phyloP scores from a whole-genome alignment of 2,329 filamentous ascomycete genomes.

The Apiospora koreana region DNA sequence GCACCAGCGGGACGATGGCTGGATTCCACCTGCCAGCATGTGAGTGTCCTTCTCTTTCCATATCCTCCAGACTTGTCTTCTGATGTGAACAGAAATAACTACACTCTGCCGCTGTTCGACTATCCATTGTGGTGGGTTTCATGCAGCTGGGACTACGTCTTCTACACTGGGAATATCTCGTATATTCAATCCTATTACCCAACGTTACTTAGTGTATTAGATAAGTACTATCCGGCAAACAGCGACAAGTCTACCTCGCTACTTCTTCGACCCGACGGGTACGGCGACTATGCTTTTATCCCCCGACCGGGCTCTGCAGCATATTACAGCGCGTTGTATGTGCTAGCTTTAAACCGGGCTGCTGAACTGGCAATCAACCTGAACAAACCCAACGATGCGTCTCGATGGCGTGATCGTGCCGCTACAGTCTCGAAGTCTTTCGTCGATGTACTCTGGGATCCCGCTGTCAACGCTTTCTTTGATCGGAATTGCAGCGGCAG shows the following conservation, averaged over 20 bases:
- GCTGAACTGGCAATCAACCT: conserved; percentile 41
- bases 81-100: conserved; percentile 36
- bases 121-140: conserved; percentile 56
- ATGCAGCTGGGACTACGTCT: conserved; percentile 47
- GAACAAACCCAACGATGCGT: conserved; percentile 33
- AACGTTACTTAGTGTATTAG: conserved; percentile 41
- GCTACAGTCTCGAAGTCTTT: conserved; percentile 36
- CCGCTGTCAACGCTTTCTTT: conserved; percentile 42
- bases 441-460: conserved; percentile 43
- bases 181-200: conserved; percentile 45
- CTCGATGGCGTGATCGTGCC: conserved; percentile 42
- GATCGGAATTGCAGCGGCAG: conserved; percentile 38
- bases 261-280: conserved; percentile 43
- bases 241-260: conserved; percentile 41
- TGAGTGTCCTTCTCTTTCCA: conserved; percentile 25
- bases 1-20: conserved; percentile 52
- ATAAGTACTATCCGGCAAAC: conserved; percentile 46
- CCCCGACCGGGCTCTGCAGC: conserved; percentile 47
- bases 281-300: conserved; percentile 55
- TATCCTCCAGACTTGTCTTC: not conserved
- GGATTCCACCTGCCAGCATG: conserved; percentile 57
- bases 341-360: conserved; percentile 45
- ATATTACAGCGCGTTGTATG: conserved; percentile 55
- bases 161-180: conserved; percentile 48
- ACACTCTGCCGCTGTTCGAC: conserved; percentile 50